Base-by-base conservation (phyloP, 352 stramenopile species). In the Aphanomyces stellatus region DNA sequence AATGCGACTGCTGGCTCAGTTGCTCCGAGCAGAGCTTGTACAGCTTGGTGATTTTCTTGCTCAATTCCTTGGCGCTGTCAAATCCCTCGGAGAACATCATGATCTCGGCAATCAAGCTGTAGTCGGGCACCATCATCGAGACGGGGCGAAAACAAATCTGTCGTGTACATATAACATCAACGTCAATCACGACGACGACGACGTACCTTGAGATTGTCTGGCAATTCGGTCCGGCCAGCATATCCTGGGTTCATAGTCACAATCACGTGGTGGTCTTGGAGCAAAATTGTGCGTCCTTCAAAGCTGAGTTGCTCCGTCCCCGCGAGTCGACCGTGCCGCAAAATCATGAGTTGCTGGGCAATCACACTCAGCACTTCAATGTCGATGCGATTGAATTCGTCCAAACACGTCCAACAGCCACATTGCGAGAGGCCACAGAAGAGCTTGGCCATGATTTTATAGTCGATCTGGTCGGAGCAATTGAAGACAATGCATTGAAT, bases 401-500 rank as follows among this genome's bases (percentile, higher is more conserved):
- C 88, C 25, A 96, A 69, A 56, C 88, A 97, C 1, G 77, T 74
- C 89, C 89, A 97, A 24, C 76, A 77, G 3, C 89, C 87, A 3
- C 81, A 77, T 68, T 93, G 82, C 27, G 84, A 73, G 11, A 92
- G 77, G 25, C 88, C 88, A 51, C 91, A 91, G 35, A 93, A 91
- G 33, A 95, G 86, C 51, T 82, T 92, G n/a, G 75, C 85, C 77
- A 93, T 85, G 73, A 90, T 90, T 62, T 83, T 88, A 72, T 88
- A 91, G 65, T 88, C 96, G 76, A 98, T 98, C 74, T 98, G 91
- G 65, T 98, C 93, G 31, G 85, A 97, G 76, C 94, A 98, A 70
- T 98, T 98, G 70, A 97, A 97, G 19, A 98, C 93, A 64, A 98
- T 97, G 63, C 90, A 97, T 0, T 95, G 80, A 30, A 97, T 93